Evolutionary conservation across 2,329 filamentous ascomycete genomes (phyloP).

Genomic region (Keithomyces neogunnii): DNA sequence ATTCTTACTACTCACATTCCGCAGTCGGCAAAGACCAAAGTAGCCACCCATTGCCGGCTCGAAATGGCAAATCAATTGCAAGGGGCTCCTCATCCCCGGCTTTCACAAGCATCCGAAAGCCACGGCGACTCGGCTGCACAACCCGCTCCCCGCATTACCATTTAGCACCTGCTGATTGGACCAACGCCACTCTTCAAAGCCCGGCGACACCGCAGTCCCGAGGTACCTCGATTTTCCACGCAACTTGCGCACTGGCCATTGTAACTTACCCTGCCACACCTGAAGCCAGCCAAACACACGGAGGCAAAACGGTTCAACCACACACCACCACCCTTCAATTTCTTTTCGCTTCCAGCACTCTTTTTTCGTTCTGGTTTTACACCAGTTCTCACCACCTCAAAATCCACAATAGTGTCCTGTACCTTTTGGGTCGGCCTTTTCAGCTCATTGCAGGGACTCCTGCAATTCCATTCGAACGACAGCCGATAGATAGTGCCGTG

Average conservation of each 20-base stretch:
- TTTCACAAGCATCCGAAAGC: not conserved
- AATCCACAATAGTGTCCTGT: no score
- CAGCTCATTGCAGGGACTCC: no score
- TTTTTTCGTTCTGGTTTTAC: not conserved
- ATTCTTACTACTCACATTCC: no score
- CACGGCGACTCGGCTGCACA: no score
- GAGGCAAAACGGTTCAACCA: not conserved
- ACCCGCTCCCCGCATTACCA: conserved; percentile 15
- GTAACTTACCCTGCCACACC: not conserved
- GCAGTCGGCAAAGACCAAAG: no score
- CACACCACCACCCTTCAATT: not conserved
- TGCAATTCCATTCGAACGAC: not conserved
- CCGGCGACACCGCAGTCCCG: conserved; percentile 1
- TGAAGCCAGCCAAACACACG: not conserved
- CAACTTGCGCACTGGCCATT: not conserved
- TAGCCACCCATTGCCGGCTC: not conserved
- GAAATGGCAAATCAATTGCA: not conserved
- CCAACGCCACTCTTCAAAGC: not conserved
- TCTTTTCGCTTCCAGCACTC: not conserved
- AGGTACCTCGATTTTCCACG: not conserved
- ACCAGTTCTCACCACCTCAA: not conserved
- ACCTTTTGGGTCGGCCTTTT: no score
- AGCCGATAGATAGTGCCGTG: not conserved
- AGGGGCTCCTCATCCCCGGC: no score
- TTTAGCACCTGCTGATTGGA: conserved; percentile 19